phyloP scores from a whole-genome alignment of 2,329 filamentous ascomycete genomes.

The Fusarium sp. region DNA sequence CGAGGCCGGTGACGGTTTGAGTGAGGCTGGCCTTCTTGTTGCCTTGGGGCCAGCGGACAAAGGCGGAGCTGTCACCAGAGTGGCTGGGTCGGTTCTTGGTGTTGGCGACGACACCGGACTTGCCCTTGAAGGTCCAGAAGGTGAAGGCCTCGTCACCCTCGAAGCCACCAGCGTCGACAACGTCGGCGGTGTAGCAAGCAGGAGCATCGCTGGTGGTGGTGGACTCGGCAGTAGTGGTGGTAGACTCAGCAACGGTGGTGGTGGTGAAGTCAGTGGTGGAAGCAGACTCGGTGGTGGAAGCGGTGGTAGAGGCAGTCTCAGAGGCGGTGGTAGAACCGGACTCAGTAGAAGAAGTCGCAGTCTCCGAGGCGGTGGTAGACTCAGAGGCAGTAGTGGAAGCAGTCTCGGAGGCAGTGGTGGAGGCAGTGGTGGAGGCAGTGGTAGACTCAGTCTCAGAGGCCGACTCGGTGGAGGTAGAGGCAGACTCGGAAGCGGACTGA shows the following conservation, averaged over 20 bases:
- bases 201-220: background rate
- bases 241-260: background rate
- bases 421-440: background rate
- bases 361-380: background rate
- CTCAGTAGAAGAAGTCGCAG: background rate
- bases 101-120: background rate
- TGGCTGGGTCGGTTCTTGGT: background rate
- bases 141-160: background rate
- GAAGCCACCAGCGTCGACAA: constrained; percentile 4
- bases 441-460: background rate
- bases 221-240: background rate
- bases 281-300: background rate
- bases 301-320: background rate
- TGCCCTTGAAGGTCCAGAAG: background rate
- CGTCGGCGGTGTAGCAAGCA: background rate
- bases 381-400: background rate
- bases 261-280: background rate
- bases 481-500: background rate
- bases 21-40: constrained; percentile 4
- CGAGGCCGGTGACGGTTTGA: background rate
- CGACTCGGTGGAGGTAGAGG: background rate
- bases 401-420: background rate
- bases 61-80: background rate
- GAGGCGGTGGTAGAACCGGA: background rate
- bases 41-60: constrained; percentile 3